Conservation (phyloP, 495 filamentous ascomycete species). For the Penicillium diatomitis region DNA sequence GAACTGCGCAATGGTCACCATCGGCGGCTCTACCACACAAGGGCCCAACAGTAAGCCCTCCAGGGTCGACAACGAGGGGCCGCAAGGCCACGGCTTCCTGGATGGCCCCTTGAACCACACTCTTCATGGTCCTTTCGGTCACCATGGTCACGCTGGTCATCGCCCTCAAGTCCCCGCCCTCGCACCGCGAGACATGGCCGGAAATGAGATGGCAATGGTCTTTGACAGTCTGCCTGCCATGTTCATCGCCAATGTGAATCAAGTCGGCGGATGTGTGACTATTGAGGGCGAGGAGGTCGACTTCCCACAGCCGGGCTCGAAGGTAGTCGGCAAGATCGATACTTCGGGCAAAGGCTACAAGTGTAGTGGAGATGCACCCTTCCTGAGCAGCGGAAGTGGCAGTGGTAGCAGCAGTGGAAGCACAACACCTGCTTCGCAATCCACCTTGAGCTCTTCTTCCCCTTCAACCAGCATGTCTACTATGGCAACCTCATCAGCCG, state of each 20-base stretch:
- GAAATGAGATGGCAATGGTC: constrained; percentile 11
- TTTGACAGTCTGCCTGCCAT: constrained; percentile 37
- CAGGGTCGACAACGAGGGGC: background rate
- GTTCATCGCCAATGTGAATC: constrained; percentile 49
- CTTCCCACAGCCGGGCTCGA: constrained; percentile 20
- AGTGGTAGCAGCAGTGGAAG: constrained; percentile 1
- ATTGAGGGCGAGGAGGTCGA: constrained; percentile 18
- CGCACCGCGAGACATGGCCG: constrained; percentile 39
- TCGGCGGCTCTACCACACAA: constrained; percentile 34
- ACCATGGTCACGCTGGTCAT: too few species aligned
- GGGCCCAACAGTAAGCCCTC: background rate
- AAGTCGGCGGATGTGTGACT: constrained; percentile 25
- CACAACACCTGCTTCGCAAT: background rate
- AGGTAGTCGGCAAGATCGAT: constrained; percentile 11
- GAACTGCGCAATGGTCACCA: constrained; percentile 74
- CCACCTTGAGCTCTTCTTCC: background rate
- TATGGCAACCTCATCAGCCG: background rate
- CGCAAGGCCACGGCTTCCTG: background rate
- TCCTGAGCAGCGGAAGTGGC: constrained; percentile 3
- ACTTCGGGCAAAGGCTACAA: constrained; percentile 18
- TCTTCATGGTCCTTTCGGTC: too few species aligned
- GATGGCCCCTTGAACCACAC: background rate
- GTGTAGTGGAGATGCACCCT: constrained; percentile 16
- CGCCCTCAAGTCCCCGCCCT: too few species aligned
- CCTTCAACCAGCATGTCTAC: background rate